A percentile compares a stretch with the other conserved stretches of the same genome.
phyloP scores from a whole-genome alignment of 148 eudicot species.

The Spergularia bocconei region DNA sequence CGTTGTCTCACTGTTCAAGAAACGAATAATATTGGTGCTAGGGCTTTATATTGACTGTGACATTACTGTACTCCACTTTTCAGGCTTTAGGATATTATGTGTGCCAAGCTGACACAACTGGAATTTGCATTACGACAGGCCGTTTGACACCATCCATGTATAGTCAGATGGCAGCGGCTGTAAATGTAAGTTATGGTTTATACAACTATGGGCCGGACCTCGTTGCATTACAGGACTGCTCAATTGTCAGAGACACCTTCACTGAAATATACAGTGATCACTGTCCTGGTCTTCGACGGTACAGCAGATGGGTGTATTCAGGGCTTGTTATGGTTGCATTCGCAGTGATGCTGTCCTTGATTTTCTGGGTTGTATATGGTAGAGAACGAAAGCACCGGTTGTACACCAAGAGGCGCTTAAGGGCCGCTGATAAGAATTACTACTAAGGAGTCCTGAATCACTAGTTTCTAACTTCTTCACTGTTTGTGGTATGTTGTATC shows the following conservation, averaged over 20 bases:
- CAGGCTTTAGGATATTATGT: constrained; percentile 66
- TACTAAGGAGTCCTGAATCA: not conserved
- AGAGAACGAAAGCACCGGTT: constrained; percentile 75
- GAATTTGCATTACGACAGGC: constrained; percentile 64
- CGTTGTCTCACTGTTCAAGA: not conserved
- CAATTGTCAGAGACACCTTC: constrained; percentile 69
- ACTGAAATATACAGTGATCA: constrained; percentile 39
- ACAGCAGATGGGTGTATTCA: constrained; percentile 64
- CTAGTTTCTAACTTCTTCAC: not conserved
- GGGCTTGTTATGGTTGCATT: constrained; percentile 71
- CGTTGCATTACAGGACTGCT: constrained; percentile 72
- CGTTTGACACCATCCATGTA: constrained; percentile 65
- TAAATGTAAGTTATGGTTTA: constrained; percentile 68
- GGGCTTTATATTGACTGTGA: not conserved
- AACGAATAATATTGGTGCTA: no score
- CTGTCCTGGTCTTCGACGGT: constrained; percentile 64
- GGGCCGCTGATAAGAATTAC: constrained; percentile 17
- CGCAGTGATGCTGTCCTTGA: constrained; percentile 70
- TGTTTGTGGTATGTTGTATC: not conserved
- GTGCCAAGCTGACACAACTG: constrained; percentile 61
- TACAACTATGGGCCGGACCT: constrained; percentile 66
- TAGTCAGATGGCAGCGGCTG: constrained; percentile 53
- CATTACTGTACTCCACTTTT: not conserved
- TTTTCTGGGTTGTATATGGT: constrained; percentile 81
- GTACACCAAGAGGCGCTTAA: constrained; percentile 42